Evolutionary conservation across 805 yeast genomes (phyloP).

Genomic region (Saccharomycopsis oosterbeekiorum): DNA sequence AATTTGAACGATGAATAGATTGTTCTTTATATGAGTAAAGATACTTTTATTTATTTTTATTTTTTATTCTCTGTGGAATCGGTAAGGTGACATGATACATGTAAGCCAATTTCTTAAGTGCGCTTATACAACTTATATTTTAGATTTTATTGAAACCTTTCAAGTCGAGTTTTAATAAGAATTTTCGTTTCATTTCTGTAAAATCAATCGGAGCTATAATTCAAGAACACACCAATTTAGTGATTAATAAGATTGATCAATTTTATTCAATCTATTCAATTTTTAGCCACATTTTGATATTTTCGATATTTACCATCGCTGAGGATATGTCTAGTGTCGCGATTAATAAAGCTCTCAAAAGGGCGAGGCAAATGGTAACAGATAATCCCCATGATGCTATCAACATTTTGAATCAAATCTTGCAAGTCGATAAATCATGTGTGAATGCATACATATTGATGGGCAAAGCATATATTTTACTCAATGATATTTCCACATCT

Average conservation of each 20-base stretch:
- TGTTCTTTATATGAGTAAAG: too few relatives aligned
- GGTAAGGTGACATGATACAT: too few relatives aligned
- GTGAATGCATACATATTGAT: constrained; percentile 61
- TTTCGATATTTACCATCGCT: too few relatives aligned
- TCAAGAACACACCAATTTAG: too few relatives aligned
- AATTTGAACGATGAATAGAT: neutral
- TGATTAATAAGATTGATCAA: neutral
- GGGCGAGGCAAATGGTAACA: constrained; percentile 42
- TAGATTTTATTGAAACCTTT: too few relatives aligned
- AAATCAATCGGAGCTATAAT: too few relatives aligned
- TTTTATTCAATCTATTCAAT: neutral
- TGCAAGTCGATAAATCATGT: constrained; percentile 44
- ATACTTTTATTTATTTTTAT: too few relatives aligned
- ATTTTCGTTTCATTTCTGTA: too few relatives aligned
- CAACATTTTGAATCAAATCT: constrained; percentile 43
- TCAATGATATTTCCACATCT: constrained; percentile 33
- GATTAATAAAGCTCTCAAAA: constrained; percentile 28
- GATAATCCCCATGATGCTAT: constrained; percentile 55
- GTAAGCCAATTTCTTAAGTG: too few relatives aligned
- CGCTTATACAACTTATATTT: too few relatives aligned
- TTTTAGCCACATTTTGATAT: neutral
- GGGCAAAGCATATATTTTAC: constrained; percentile 56
- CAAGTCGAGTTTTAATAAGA: too few relatives aligned
- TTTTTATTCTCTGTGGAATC: too few relatives aligned
- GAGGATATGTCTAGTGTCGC: neutral